Base-by-base conservation (phyloP, 805 yeast species). In the Cyberlindnera veronae region DNA sequence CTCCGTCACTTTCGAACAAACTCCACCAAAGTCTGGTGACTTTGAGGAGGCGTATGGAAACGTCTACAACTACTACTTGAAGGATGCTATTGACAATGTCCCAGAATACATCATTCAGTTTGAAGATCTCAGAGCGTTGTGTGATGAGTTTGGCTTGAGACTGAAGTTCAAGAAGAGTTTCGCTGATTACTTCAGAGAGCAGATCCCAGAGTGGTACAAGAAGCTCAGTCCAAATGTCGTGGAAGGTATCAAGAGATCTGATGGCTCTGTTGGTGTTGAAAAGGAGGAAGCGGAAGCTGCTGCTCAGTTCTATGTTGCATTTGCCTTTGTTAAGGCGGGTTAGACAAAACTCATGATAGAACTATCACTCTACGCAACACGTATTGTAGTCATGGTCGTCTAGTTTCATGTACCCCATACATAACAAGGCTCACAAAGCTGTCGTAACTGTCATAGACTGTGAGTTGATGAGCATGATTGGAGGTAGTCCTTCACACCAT, bases 61-160 rank as follows among this genome's bases (percentile, higher is more conserved):
- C 61, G 71, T 77, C 53, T 93, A 93, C 61, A 77, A 76, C 39
- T 93, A 85, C 59, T 86, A 70, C 64, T 66, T 93, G 43, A 80
- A 80, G 49, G 99, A 93, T 65, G 99, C 99, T 0, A 91, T 93
- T 35, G 96, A 88, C 46, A 82, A 93, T 54, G 96, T 93, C 18
- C 98, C 98, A 0, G 99, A 93, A 57, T 93, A 84, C 55, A 95
- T 93, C 6, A 96, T 93, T 6, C 98, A 97, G 1, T 89, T 93
- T 62, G 97, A 91, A 55, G 76, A 81, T 1, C 76, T 93, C 42
- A 72, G 95, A 61, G 77, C 82, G 41, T 64, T 91, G 39, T 95
- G 96, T 32, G 87, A 82, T 56, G 95, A 88, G 43, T 85, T 79
- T 60, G 87, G 87, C 12, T 63, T 91, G 46, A 82, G 79, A 41